Conservation (phyloP, 2,329 filamentous ascomycete genomes). For the Fusarium lateritium region DNA sequence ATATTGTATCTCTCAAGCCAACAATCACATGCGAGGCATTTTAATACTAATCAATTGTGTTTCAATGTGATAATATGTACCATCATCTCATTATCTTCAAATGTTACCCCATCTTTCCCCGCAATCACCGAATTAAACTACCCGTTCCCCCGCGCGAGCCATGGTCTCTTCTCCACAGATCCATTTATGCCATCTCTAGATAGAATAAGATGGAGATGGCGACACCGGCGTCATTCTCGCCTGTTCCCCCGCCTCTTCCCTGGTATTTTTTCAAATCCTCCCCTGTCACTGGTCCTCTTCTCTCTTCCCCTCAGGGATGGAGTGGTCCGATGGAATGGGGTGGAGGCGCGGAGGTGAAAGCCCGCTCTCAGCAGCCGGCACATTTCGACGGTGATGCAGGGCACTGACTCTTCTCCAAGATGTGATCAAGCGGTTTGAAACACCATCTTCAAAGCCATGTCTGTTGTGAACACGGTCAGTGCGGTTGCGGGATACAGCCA, state of each 20-base stretch:
- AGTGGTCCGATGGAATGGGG: slow-evolving; percentile 29
- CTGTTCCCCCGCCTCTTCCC: slow-evolving; percentile 1
- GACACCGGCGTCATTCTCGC: slow-evolving; percentile 22
- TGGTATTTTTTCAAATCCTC: not conserved
- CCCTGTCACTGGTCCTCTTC: slow-evolving; percentile 9
- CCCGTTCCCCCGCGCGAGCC: slow-evolving; percentile 43
- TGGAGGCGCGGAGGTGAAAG: slow-evolving; percentile 34
- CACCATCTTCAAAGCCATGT: no score
- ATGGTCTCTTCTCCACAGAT: slow-evolving; percentile 43
- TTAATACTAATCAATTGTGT: not conserved
- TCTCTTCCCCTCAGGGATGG: slow-evolving; percentile 4
- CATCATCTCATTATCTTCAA: not conserved
- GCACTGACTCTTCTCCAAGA: not conserved
- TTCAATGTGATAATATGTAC: slow-evolving; percentile 1
- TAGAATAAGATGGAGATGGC: slow-evolving; percentile 1
- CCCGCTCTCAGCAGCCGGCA: slow-evolving; percentile 17
- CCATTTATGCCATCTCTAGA: slow-evolving; percentile 26
- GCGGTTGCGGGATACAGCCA: not conserved
- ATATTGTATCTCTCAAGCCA: not conserved
- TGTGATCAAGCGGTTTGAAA: no score
- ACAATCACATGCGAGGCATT: not conserved
- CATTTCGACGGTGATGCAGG: slow-evolving; percentile 1
- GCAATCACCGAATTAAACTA: slow-evolving; percentile 33
- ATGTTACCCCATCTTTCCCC: slow-evolving; percentile 45
- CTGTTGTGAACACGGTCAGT: no score